Evolutionary conservation across 257 asterid species (phyloP), one percentile per base, ranked within the genome.

Genomic region (Penstemon newberryi): DNA sequence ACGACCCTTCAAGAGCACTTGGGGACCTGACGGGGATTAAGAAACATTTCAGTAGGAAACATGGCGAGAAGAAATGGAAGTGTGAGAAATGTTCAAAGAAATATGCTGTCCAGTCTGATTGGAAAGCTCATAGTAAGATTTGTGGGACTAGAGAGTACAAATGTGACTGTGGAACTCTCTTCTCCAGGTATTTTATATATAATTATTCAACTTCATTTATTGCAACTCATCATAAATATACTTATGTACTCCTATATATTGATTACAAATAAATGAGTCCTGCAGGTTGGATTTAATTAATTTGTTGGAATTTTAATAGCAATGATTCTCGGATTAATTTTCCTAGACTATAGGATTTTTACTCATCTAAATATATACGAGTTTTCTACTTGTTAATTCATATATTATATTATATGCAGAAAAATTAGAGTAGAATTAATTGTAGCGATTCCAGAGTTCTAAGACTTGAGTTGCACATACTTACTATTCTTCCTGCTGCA

Each of bases 61-160:
- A 92, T 60, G 98, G 98, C 4, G 98, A 92, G 81, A 89, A 92
- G 83, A 92, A 92, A 39, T 92, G 96, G 96, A 91, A 91, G 77
- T 91, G 98, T 46, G 96, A 89, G 7, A 91, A 91, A 9, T 92
- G 98, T 45, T 84, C 96, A 3, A 92, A 92, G 72, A 89, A 89
- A 53, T 92, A 92, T 63, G 98, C 97, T 3, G 98, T 92, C 8
- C 97, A 88, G 60, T 92, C 98, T 3, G 98, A 92, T 60, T 89
- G 98, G 98, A 92, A 92, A 80, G 98, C 98, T 66, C 97, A 89
- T 77, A 70, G 79, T 71, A 92, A 92, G 90, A 92, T 89, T 79
- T 92, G 98, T 67, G 98, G 98, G 6, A 92, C 98, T 4, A 70
- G 96, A 37, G 96, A 92, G 84, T 92, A 86, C 68, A 92, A 89